Percentiles rank a stretch among this genome's conserved stretches.
These are phyloP conservation scores for Croton setiger DNA, from an alignment of 441 rosid species.

Conservation along the genomic window DNA sequence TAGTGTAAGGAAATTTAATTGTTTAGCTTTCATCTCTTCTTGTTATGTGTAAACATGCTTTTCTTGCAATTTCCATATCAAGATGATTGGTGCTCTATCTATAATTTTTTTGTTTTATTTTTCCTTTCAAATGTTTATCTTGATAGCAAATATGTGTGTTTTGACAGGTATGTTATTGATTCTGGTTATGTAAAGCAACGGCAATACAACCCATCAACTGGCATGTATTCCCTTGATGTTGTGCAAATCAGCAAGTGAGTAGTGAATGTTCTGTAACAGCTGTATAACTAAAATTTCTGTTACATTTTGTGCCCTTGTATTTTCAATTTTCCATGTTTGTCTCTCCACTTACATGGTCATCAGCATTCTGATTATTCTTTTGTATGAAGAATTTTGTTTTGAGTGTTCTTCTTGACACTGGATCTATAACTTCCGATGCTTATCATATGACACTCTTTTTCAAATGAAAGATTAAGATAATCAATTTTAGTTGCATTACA, in stretches of 20 bases:
- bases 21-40: slow-evolving; percentile 19
- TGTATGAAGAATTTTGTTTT: background rate
- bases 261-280: background rate
- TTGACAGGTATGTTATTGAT: slow-evolving; percentile 88
- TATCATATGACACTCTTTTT: background rate
- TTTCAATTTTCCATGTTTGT: background rate
- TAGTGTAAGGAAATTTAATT: slow-evolving; percentile 75
- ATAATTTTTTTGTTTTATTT: slow-evolving; percentile 11
- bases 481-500: background rate
- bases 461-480: background rate
- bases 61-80: slow-evolving; percentile 2
- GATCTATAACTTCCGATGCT: background rate
- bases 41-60: background rate
- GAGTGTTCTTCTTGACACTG: background rate
- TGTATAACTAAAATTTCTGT: background rate
- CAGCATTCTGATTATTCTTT: background rate
- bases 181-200: slow-evolving; percentile 96
- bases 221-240: slow-evolving; percentile 98
- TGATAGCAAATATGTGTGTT: slow-evolving; percentile 18
- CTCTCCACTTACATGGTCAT: background rate
- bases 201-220: slow-evolving; percentile 87
- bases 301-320: background rate
- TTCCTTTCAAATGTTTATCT: background rate
- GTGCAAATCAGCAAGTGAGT: slow-evolving; percentile 97
- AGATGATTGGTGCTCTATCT: slow-evolving; percentile 6